Conservation (phyloP, 768 basidiomycete genomes). For the Rhodosporidiobolus sp. region DNA sequence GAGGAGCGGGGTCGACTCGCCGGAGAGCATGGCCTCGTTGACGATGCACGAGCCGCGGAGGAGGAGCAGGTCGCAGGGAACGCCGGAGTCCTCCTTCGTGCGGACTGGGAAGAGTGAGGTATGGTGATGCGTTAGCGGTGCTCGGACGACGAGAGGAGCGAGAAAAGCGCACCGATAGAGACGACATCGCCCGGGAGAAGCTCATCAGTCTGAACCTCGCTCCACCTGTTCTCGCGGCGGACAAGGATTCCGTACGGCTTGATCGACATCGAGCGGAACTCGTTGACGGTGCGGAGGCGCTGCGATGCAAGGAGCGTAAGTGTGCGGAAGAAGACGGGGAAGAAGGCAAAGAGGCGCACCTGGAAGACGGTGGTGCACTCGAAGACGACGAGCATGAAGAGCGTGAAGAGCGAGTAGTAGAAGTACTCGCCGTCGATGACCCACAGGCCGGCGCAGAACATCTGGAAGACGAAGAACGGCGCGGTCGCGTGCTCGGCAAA, state of each 20-base stretch:
- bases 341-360: slow-evolving; percentile 52
- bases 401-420: slow-evolving; percentile 94
- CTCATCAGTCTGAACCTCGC: slow-evolving; percentile 72
- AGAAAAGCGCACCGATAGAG: slow-evolving; percentile 61
- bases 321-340: neutral
- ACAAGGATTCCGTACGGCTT: slow-evolving; percentile 81
- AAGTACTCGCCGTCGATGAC: slow-evolving; percentile 90
- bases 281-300: slow-evolving; percentile 88
- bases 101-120: slow-evolving; percentile 50
- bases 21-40: slow-evolving; percentile 98
- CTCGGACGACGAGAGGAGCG: neutral
- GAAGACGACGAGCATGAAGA: slow-evolving; percentile 97
- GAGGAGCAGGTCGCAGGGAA: slow-evolving; percentile 92
- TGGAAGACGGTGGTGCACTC: slow-evolving; percentile 99
- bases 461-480: slow-evolving; percentile 98
- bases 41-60: slow-evolving; percentile 89
- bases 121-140: neutral
- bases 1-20: slow-evolving; percentile 92
- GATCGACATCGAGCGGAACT: slow-evolving; percentile 96
- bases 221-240: slow-evolving; percentile 74
- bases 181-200: slow-evolving; percentile 90
- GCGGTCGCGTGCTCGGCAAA: slow-evolving; percentile 96
- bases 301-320: slow-evolving; percentile 46
- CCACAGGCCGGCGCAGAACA: slow-evolving; percentile 97
- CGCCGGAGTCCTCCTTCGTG: slow-evolving; percentile 69